A percentile compares a stretch with the other conserved stretches of the same genome.
phyloP scores from a whole-genome alignment of 768 basidiomycete species.

The Amanita molliuscula region DNA sequence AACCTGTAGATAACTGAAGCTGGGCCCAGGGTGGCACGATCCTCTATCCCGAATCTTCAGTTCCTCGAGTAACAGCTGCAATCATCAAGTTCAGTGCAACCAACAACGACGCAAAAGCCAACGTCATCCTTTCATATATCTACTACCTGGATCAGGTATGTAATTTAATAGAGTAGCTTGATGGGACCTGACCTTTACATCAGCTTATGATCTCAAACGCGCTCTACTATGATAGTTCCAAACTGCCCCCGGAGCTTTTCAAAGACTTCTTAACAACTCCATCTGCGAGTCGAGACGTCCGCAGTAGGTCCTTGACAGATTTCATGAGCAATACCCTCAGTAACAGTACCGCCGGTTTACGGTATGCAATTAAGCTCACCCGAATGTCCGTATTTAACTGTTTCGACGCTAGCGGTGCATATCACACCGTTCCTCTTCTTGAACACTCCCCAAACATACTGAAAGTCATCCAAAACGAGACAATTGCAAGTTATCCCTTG shows the following conservation, averaged over 20 bases:
- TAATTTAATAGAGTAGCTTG: background rate
- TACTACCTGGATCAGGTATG: slow-evolving; percentile 23
- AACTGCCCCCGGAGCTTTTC: slow-evolving; percentile 31
- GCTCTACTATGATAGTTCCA: slow-evolving; percentile 42
- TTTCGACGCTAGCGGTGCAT: slow-evolving; percentile 11
- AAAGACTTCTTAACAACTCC: slow-evolving; percentile 35
- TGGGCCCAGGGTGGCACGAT: slow-evolving; percentile 39
- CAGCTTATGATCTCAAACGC: background rate
- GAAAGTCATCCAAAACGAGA: slow-evolving; percentile 25
- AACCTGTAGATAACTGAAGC: slow-evolving; percentile 32
- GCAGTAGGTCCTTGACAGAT: slow-evolving; percentile 22
- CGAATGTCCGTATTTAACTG: slow-evolving; percentile 9
- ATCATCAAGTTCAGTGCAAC: slow-evolving; percentile 27
- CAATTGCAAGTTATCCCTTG: slow-evolving; percentile 14
- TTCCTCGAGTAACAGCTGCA: slow-evolving; percentile 22
- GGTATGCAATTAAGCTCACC: slow-evolving; percentile 2
- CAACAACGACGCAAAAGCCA: slow-evolving; percentile 41
- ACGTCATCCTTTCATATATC: slow-evolving; percentile 36
- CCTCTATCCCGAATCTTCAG: slow-evolving; percentile 13
- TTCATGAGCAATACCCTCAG: slow-evolving; percentile 23
- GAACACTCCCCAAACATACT: slow-evolving; percentile 20
- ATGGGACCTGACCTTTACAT: background rate
- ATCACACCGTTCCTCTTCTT: slow-evolving; percentile 27
- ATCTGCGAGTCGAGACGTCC: slow-evolving; percentile 18
- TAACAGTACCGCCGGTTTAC: slow-evolving; percentile 15